Base-by-base conservation (phyloP, 1,284 basidiomycete genomes). In the Rhodotorula sp. region DNA sequence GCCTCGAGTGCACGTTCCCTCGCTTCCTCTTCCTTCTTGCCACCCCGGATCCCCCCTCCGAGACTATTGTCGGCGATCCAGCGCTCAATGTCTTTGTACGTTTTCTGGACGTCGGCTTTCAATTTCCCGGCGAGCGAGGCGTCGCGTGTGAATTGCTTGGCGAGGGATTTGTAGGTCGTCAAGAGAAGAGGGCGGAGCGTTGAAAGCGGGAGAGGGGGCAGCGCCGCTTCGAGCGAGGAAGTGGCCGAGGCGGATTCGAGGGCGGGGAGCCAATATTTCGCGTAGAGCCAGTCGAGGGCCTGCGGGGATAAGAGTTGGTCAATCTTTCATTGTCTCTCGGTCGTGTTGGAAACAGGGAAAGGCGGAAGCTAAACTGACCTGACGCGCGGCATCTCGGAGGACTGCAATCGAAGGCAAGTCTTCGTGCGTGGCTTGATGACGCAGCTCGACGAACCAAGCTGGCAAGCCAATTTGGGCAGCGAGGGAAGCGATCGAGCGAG, bases 341-440 rank as follows among this genome's bases (percentile, higher is more conserved):
- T 17, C 49, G 10, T 18, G 7, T 7, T 6, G 17, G 12, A 4
- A 30, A 26, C 30, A 8, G 8, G 7, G 24, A 22, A 3, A 29
- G 29, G 33, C 33, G 33, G 33, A 33, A 37, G 37, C 8, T 6
- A 18, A 24, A 72, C 70, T 60, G 18, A 77, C 80, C 29, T 76
- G 63, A 0, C 84, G 83, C 26, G 89, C 86, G 0, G 89, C 93
- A 65, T 91, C 86, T 65, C 90, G 85, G 17, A 97, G 84, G 12
- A 95, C 82, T 60, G 88, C 86, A 3, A 98, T 83, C 72, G 90
- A 91, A 0, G 95, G 96, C 24, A 99, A 82, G 74, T 96, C 93
- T 78, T 99, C 95, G 79, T 99, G 95, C 3, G 95, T 99, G 15
- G 92, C 91, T 42, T 92, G 90, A 82, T 99, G 95, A 49, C 95